Conservation (phyloP, 257 asterid genomes). For the Penstemon eatonii region DNA sequence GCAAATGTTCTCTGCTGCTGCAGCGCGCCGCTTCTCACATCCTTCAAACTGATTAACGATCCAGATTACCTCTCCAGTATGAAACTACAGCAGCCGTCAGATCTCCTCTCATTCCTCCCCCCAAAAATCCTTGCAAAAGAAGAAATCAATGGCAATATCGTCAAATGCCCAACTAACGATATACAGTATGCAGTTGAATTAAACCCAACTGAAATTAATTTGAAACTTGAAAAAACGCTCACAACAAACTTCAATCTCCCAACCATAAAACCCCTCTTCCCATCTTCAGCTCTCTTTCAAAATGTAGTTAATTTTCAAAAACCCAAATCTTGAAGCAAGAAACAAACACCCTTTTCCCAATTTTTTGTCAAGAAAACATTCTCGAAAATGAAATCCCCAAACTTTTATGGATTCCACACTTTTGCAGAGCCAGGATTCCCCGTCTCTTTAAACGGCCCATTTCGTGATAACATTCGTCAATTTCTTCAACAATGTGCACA, state of each 20-base stretch:
- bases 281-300: slow-evolving; percentile 19
- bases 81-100: not conserved
- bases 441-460: slow-evolving; percentile 44
- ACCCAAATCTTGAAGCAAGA: slow-evolving; percentile 10
- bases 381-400: slow-evolving; percentile 40
- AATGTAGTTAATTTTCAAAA: slow-evolving; percentile 21
- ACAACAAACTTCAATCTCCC: slow-evolving; percentile 24
- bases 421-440: slow-evolving; percentile 70
- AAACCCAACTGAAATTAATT: slow-evolving; percentile 32
- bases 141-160: slow-evolving; percentile 2
- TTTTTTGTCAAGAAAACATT: too few relatives aligned
- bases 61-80: not conserved
- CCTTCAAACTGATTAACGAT: not conserved
- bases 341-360: not conserved
- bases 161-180: not conserved
- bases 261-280: slow-evolving; percentile 27
- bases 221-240: slow-evolving; percentile 18
- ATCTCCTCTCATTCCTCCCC: not conserved
- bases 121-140: not conserved
- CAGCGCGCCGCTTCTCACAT: not conserved
- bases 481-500: slow-evolving; percentile 69
- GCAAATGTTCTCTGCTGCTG: not conserved
- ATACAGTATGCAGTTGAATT: slow-evolving; percentile 4
- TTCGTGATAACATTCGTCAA: slow-evolving; percentile 62
- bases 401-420: slow-evolving; percentile 55